Percentiles rank a stretch among this genome's conserved stretches.
phyloP scores from a whole-genome alignment of 1,284 basidiomycete genomes.

The Leccinum subspadiceum region DNA sequence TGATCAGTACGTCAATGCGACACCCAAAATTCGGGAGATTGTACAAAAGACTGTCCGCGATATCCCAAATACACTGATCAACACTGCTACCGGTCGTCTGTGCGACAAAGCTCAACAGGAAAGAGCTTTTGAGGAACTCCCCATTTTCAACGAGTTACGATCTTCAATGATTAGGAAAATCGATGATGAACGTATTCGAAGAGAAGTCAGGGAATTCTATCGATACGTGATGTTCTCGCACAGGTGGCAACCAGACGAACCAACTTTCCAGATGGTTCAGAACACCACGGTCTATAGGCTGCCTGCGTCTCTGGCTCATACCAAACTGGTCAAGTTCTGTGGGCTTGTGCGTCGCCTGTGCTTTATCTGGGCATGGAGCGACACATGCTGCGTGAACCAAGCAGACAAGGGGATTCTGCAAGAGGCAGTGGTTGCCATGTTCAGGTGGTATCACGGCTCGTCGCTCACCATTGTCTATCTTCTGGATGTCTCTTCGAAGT shows the following conservation, averaged over 20 bases:
- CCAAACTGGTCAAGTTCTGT: neutral
- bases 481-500: neutral
- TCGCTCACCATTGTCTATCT: neutral
- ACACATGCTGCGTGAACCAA: neutral
- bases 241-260: neutral
- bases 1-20: neutral
- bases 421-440: neutral
- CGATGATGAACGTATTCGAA: neutral
- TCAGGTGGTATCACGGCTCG: neutral
- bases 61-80: slow-evolving; percentile 1
- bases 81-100: neutral
- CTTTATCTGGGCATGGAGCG: neutral
- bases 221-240: slow-evolving; percentile 1
- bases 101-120: neutral
- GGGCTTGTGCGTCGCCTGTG: neutral
- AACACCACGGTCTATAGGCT: neutral
- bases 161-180: slow-evolving; percentile 2
- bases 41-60: neutral
- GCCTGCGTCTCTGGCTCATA: neutral
- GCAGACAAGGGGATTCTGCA: neutral
- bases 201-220: neutral
- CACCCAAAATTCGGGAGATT: neutral
- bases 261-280: neutral
- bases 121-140: neutral
- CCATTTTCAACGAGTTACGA: neutral